A percentile compares a stretch with the other conserved stretches of the same genome.
Evolutionary conservation across 805 yeast species (phyloP).

Genomic region (Candida ascalaphidarum): DNA sequence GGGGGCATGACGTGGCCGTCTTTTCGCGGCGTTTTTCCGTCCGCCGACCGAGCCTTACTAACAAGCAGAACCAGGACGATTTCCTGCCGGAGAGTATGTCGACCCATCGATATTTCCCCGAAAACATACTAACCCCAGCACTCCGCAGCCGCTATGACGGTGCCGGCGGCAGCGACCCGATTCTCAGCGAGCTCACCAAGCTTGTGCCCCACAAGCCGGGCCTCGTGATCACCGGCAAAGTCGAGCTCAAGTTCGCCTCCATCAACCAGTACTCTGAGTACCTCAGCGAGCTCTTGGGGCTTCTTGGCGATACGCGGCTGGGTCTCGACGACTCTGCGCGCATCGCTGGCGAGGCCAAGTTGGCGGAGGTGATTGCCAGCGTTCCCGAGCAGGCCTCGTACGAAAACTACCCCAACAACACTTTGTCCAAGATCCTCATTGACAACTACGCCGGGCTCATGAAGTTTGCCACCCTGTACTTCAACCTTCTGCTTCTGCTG

Average conservation of each 20-base stretch:
- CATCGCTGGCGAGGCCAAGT: constrained; percentile 17
- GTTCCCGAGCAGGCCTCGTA: constrained; percentile 13
- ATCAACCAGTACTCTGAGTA: constrained; percentile 24
- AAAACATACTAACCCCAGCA: no score
- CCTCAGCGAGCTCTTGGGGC: constrained; percentile 19
- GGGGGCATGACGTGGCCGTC: no score
- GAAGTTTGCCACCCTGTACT: constrained; percentile 23
- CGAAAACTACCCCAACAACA: constrained; percentile 22
- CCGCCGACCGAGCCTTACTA: no score
- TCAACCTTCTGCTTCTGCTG: constrained; percentile 28
- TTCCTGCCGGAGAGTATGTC: no score
- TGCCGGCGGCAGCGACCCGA: constrained; percentile 21
- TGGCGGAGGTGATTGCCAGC: constrained; percentile 16
- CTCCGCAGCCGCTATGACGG: constrained; percentile 5
- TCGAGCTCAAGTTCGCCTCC: constrained; percentile 6
- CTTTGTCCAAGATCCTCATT: constrained; percentile 26
- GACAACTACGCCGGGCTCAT: constrained; percentile 27
- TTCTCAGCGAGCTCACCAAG: constrained; percentile 21
- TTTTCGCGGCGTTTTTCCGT: no score
- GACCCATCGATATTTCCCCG: no score
- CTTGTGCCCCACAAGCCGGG: constrained; percentile 15
- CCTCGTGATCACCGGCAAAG: constrained; percentile 2
- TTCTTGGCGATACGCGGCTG: constrained; percentile 15
- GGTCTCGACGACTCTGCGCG: constrained; percentile 21
- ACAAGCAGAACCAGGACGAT: no score